Conservation (phyloP, 1,284 basidiomycete species). For the Tylopilus sp. region DNA sequence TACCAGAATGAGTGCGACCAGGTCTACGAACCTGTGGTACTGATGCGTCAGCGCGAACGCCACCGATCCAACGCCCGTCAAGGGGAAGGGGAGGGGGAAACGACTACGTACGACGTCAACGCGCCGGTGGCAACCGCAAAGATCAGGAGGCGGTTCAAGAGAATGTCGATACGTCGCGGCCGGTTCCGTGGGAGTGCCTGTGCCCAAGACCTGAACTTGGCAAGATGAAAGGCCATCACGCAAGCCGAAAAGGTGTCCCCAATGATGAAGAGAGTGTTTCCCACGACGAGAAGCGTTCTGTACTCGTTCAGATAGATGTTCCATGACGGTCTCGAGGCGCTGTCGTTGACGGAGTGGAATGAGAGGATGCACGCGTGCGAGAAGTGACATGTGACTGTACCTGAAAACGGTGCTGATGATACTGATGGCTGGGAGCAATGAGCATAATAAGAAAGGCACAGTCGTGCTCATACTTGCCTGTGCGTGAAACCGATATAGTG, state of each 20-base stretch:
- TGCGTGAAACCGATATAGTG: conserved; percentile 21
- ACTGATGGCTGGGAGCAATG: conserved; percentile 17
- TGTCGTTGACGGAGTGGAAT: not conserved
- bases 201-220: conserved; percentile 10
- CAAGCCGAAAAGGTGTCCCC: conserved; percentile 25
- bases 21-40: conserved; percentile 23
- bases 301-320: conserved; percentile 7
- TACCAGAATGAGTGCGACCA: conserved; percentile 30
- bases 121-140: conserved; percentile 29
- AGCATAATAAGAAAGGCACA: not conserved
- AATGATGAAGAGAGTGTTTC: conserved; percentile 25
- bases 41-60: not conserved
- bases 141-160: conserved; percentile 26
- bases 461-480: conserved; percentile 10
- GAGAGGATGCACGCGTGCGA: not conserved
- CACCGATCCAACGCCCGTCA: not conserved
- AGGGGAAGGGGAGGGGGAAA: not conserved
- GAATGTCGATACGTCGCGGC: conserved; percentile 18
- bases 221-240: conserved; percentile 26
- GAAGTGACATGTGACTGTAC: conserved; percentile 6
- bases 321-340: conserved; percentile 17
- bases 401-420: conserved; percentile 17
- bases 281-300: conserved; percentile 16
- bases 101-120: conserved; percentile 22
- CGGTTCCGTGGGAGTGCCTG: not conserved